Conservation (phyloP, 306 rosid species). For the Acacia confusa region DNA sequence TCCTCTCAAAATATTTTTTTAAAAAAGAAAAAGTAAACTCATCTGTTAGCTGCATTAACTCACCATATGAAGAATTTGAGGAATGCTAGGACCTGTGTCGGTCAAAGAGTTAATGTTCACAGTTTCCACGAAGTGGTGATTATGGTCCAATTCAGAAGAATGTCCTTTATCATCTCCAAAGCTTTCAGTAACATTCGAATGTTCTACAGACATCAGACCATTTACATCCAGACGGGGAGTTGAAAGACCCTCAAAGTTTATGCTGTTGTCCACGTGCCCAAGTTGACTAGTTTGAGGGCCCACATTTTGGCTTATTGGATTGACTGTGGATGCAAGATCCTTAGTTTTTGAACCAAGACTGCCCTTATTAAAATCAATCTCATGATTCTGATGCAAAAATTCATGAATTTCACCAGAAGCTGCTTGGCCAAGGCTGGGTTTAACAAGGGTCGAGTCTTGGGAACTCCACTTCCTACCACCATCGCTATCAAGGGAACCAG, state of each 20-base stretch:
- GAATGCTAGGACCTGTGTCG: conserved; percentile 84
- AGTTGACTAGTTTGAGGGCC: conserved; percentile 54
- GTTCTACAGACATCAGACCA: conserved; percentile 50
- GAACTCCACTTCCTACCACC: conserved; percentile 94
- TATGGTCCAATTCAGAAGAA: conserved; percentile 51
- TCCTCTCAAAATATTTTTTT: background rate
- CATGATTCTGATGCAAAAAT: conserved; percentile 54
- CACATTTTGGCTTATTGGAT: conserved; percentile 51
- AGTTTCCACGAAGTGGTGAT: conserved; percentile 51
- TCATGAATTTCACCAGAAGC: conserved; percentile 65
- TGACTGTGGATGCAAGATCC: conserved; percentile 45
- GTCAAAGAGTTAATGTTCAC: conserved; percentile 47
- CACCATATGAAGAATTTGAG: conserved; percentile 91
- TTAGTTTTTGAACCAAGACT: conserved; percentile 51
- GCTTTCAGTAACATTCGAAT: conserved; percentile 52
- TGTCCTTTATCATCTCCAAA: conserved; percentile 50
- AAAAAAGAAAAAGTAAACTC: background rate
- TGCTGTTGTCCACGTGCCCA: conserved; percentile 51
- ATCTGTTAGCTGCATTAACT: conserved; percentile 42
- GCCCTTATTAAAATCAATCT: conserved; percentile 53
- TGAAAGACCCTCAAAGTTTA: conserved; percentile 61
- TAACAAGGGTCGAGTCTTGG: conserved; percentile 66
- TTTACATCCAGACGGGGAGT: conserved; percentile 42
- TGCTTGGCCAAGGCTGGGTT: conserved; percentile 58
- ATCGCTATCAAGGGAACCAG: conserved; percentile 86